These are phyloP conservation scores for Neurospora sp. DNA, from an alignment of 495 filamentous ascomycete species.

Conservation along the genomic window DNA sequence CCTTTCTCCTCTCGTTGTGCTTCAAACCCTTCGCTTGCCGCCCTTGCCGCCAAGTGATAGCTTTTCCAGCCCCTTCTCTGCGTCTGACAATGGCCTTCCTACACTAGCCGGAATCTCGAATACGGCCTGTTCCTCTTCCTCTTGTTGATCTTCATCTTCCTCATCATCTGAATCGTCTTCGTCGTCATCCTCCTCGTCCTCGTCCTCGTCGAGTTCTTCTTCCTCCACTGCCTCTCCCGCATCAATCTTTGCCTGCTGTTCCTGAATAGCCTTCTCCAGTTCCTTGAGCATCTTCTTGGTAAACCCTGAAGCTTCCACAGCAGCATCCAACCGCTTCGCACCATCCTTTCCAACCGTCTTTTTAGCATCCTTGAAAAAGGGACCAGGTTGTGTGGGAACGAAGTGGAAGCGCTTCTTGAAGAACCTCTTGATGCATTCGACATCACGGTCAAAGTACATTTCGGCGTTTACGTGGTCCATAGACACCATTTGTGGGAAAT, in stretches of 20 bases:
- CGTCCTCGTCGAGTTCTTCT: slow-evolving; percentile 7
- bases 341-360: slow-evolving; percentile 58
- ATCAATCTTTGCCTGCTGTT: slow-evolving; percentile 31
- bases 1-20: neutral
- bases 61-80: neutral
- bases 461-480: slow-evolving; percentile 86
- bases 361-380: slow-evolving; percentile 73
- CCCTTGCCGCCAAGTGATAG: neutral
- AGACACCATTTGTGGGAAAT: slow-evolving; percentile 98
- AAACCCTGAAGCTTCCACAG: slow-evolving; percentile 88
- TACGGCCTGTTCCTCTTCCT: neutral
- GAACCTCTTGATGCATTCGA: slow-evolving; percentile 86
- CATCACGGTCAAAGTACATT: slow-evolving; percentile 93
- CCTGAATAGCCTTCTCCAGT: slow-evolving; percentile 78
- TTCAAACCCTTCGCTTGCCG: neutral
- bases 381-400: slow-evolving; percentile 67
- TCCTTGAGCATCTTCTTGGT: slow-evolving; percentile 94
- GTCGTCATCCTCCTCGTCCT: slow-evolving; percentile 9
- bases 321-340: slow-evolving; percentile 66
- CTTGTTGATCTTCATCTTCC: neutral
- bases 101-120: neutral
- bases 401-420: slow-evolving; percentile 87
- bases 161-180: neutral
- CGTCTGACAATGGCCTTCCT: neutral
- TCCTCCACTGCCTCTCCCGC: slow-evolving; percentile 23